Base-by-base conservation (phyloP, 2,329 filamentous ascomycete genomes). In the Cryphonectria parasitica region DNA sequence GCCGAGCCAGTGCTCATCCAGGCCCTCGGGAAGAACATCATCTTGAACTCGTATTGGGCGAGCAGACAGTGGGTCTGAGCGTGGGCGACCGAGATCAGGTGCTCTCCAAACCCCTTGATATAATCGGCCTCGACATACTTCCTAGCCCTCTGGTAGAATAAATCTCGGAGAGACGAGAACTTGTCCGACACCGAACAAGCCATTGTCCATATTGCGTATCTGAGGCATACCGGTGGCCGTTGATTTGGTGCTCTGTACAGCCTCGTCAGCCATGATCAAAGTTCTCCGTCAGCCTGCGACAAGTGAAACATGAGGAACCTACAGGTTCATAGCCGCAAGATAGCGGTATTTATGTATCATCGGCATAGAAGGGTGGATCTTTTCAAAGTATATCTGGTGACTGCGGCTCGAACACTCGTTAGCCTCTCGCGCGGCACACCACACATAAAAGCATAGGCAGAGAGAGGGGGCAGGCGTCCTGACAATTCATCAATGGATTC, bases 141-240 rank as follows among this genome's bases (percentile, higher is more conserved):
- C 71, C 95, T 89, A 17, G 95, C 89, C 66, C 95, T 88, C 73
- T 92, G 89, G 79, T 99, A 99, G 79, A 98, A 98, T 73, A 97
- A 89, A 68, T 95, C 92, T 77, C 94, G 94, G 19, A 97, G 81
- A 68, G 89, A 88, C 45, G 87, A 84, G 78, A 93, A 98, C 78
- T 94, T 96, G 71, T 97, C 94, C 3, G 89, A 90, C 60, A 95
- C 88, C 6, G 93, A 91, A 73, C 94, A 95, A n/a, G 95, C 94
- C 76, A 94, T 83, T n/a, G 91, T 93, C 95, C 95, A 98, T 86
- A 98, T 97, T 69, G 93, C 94, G 81, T 99, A 99, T 75, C 96
- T 90, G 65, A 99, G 83, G 74, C 92, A 94, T 41, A 97, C 90
- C 0, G 95, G 94, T 1, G 96, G 95, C 36, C 95, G 89, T 83